Percentiles rank a stretch among this genome's conserved stretches.
Evolutionary conservation across 2,329 filamentous ascomycete species (phyloP).

Genomic region (Nemania abortiva): DNA sequence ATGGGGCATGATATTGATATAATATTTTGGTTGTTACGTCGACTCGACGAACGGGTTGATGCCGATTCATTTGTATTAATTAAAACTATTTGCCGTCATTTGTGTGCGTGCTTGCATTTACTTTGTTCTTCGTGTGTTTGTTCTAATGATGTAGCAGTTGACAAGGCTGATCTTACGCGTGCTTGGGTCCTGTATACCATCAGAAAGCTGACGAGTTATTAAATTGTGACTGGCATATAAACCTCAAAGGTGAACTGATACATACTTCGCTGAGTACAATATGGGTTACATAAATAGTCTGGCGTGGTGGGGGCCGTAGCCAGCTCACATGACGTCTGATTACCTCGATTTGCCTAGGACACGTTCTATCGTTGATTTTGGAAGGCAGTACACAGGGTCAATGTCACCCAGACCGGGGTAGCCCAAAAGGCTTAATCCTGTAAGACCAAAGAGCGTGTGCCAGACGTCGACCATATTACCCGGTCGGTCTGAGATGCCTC

Average conservation of each 20-base stretch:
- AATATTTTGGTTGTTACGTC: no score
- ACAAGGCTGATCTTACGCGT: conserved; percentile 66
- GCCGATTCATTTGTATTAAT: no score
- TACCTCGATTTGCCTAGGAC: conserved; percentile 61
- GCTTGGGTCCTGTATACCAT: conserved; percentile 77
- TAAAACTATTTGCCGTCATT: no score
- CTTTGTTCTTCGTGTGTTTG: no score
- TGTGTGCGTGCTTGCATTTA: no score
- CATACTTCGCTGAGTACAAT: background rate
- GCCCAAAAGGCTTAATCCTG: conserved; percentile 85
- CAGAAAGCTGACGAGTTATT: conserved; percentile 70
- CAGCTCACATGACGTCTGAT: conserved; percentile 16
- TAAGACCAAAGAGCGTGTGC: conserved; percentile 90
- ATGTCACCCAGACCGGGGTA: conserved; percentile 82
- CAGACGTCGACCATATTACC: conserved; percentile 98
- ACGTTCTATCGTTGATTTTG: conserved; percentile 72
- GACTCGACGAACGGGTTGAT: no score
- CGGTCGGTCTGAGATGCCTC: conserved; percentile 90
- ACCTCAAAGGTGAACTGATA: background rate
- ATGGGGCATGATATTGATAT: no score
- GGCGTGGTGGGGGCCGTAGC: background rate
- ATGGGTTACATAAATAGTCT: background rate
- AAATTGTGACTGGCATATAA: conserved; percentile 72
- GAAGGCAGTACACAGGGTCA: conserved; percentile 90
- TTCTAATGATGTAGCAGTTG: background rate